A percentile compares a stretch with the other conserved stretches of the same genome.
Conservation (phyloP, 768 basidiomycete genomes). For the Tremella mesenterica region DNA sequence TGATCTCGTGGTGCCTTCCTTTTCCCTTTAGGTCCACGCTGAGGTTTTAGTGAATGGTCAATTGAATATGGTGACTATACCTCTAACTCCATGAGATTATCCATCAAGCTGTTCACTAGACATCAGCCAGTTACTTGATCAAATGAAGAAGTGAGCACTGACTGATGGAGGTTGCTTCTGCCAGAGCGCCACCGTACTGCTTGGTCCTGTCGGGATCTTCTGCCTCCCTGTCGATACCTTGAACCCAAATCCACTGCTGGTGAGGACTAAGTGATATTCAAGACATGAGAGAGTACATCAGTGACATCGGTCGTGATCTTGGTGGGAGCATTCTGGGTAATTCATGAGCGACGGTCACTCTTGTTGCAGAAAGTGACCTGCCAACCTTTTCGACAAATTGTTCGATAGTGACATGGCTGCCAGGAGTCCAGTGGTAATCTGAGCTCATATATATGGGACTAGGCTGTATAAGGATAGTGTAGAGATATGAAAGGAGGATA, state of each 20-base stretch:
- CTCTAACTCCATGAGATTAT: conserved; percentile 12
- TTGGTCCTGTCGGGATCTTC: conserved; percentile 12
- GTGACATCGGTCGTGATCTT: conserved; percentile 8
- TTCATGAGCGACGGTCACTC: neutral
- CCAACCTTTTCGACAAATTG: conserved; percentile 13
- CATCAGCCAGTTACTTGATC: neutral
- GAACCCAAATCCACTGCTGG: conserved; percentile 17
- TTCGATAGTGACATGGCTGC: conserved; percentile 5
- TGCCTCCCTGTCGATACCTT: neutral
- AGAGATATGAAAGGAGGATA: neutral
- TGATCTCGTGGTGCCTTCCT: conserved; percentile 17
- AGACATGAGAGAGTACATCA: neutral
- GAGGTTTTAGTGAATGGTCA: neutral
- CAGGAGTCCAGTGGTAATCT: conserved; percentile 6
- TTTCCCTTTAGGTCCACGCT: conserved; percentile 15
- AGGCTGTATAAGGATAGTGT: neutral
- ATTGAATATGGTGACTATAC: neutral
- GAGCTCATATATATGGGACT: too few relatives aligned
- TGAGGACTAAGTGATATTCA: neutral
- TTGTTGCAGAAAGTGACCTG: neutral
- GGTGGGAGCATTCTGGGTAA: conserved; percentile 2
- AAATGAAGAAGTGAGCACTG: neutral
- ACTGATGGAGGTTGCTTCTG: conserved; percentile 9
- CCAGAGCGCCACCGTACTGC: neutral
- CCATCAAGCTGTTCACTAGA: conserved; percentile 7